Evolutionary conservation across 208 protist species (phyloP), one percentile per base, ranked within the genome.

Genomic region (Leishmania gerbilli): DNA sequence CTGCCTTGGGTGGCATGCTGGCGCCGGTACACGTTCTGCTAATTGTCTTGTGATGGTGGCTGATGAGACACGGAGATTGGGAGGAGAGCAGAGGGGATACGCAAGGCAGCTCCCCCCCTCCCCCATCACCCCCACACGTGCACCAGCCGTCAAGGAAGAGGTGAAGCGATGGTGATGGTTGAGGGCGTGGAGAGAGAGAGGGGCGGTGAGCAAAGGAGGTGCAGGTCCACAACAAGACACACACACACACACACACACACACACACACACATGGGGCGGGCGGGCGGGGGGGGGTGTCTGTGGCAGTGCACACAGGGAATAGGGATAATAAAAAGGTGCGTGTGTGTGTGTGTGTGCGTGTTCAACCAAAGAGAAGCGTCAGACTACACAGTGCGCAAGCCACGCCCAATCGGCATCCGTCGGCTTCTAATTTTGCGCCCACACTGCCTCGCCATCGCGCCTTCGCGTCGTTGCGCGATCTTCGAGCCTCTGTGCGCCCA

Each of bases 1-100:
- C 82, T 34, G 76, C 51, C 55, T 79, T 81, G 24, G 77, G 77
- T 42, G 82, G 82, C 82, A 85, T 85, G 42, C 15, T 74, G 69
- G 45, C 27, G 47, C 3, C 34, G 40, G 51, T 17, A 31, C 34
- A 15, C 49, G 51, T 42, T 76, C 51, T 24, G 21, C 31, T 47
- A 24, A 24, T 2, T 62, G 40, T 62, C n/a, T 42, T 56, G 3
- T 51, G 42, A 4, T 31, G 69, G 47, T 58, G 47, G 42, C 42
- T 42, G 71, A 37, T 51, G 42, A 37, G 71, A 56, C 21, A 27
- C 40, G 71, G 31, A 17, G n/a, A 37, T 2, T 1, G 71, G 27
- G 47, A 21, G 47, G 24, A 13, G 47, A 47, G 27, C n/a, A 40
- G 45, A 37, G 67, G 40, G 64, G 40, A 15, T 42, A 72, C 9